These are phyloP conservation scores for Coemansia sp. DNA, from an alignment of 192 early-diverging fungal genomes.

Conservation along the genomic window DNA sequence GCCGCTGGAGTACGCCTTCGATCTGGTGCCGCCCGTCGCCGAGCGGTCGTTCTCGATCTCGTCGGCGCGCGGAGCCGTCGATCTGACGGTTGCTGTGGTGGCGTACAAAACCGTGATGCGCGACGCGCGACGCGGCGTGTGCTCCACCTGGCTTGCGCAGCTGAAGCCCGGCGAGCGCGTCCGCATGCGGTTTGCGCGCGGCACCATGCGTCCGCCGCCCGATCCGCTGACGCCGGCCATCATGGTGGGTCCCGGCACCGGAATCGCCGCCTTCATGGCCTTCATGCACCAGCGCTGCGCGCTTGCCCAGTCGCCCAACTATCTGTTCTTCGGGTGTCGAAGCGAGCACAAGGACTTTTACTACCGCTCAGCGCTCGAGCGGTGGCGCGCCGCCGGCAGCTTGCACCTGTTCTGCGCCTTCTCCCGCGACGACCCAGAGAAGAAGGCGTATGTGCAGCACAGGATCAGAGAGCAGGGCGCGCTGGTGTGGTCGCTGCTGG, in stretches of 20 bases:
- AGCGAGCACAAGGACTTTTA: conserved; percentile 70
- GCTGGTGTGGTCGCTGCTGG: conserved; percentile 67
- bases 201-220: conserved; percentile 69
- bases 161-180: conserved; percentile 27
- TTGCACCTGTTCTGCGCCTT: conserved; percentile 77
- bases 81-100: conserved; percentile 85
- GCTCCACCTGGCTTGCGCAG: conserved; percentile 72
- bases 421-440: conserved; percentile 67
- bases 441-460: conserved; percentile 39
- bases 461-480: conserved; percentile 27
- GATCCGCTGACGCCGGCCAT: conserved; percentile 62
- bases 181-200: conserved; percentile 58
- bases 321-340: conserved; percentile 87
- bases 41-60: conserved; percentile 88
- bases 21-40: conserved; percentile 79
- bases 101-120: conserved; percentile 80
- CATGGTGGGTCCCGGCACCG: conserved; percentile 87
- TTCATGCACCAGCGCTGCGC: conserved; percentile 64
- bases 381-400: conserved; percentile 45
- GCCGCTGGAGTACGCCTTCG: conserved; percentile 79
- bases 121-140: conserved; percentile 75
- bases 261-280: conserved; percentile 89
- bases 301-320: conserved; percentile 55
- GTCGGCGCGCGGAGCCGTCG: conserved; percentile 59
- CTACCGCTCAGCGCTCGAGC: conserved; percentile 69